Conservation (phyloP, 805 yeast genomes). For the Komagataella pseudopastoris region DNA sequence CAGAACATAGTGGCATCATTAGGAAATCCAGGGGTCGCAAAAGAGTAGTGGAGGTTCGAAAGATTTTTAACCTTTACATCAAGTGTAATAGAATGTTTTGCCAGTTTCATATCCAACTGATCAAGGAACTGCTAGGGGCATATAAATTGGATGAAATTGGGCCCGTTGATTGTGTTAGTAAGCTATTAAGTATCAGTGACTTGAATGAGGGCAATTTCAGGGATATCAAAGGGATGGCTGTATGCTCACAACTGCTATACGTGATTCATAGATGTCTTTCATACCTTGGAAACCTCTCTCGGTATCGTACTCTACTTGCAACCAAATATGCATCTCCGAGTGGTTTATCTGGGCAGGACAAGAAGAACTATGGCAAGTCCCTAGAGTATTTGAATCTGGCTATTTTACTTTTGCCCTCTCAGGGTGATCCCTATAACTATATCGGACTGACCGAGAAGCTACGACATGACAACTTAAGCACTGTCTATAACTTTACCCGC, state of each 20-base stretch:
- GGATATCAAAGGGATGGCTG: conserved; percentile 14
- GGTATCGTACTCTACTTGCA: conserved; percentile 40
- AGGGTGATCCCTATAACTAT: conserved; percentile 55
- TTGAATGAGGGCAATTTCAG: conserved; percentile 1
- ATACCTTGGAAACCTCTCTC: conserved; percentile 42
- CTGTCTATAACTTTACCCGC: conserved; percentile 40
- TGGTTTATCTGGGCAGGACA: conserved; percentile 19
- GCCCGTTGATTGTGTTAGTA: background rate
- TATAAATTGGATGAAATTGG: conserved; percentile 19
- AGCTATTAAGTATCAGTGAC: background rate
- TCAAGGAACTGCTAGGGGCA: conserved; percentile 24
- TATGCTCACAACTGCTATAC: conserved; percentile 18
- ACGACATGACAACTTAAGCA: conserved; percentile 30
- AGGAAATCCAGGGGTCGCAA: conserved; percentile 6
- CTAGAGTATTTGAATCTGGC: conserved; percentile 37
- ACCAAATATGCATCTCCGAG: conserved; percentile 22
- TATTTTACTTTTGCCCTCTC: conserved; percentile 45
- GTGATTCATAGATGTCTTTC: conserved; percentile 35
- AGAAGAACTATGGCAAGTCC: conserved; percentile 29
- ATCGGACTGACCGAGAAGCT: conserved; percentile 42
- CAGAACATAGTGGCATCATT: background rate
- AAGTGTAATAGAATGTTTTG: conserved; percentile 33
- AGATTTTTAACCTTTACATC: conserved; percentile 34
- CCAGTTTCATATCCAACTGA: conserved; percentile 30
- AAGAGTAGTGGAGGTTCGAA: conserved; percentile 40